Evolutionary conservation across 495 filamentous ascomycete species (phyloP).

Genomic region (Penicillium chermesinum): DNA sequence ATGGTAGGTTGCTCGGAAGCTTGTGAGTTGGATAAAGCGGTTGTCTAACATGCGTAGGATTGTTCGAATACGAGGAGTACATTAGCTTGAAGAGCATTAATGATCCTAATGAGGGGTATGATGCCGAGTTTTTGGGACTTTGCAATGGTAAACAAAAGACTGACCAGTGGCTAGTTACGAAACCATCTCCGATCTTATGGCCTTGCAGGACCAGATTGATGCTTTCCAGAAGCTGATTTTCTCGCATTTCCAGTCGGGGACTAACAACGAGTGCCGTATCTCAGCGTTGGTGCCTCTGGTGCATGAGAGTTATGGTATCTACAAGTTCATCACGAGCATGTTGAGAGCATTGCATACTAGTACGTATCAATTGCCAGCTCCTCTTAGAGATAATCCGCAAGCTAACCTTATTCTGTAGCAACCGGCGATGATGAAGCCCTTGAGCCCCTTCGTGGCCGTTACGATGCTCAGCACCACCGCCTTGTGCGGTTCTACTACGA

Average conservation of each 20-base stretch:
- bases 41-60: conserved; percentile 40
- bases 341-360: conserved; percentile 93
- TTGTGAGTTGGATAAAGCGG: background rate
- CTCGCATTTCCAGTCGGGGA: conserved; percentile 83
- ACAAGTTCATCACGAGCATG: conserved; percentile 95
- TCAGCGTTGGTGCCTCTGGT: conserved; percentile 90
- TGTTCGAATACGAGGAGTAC: conserved; percentile 98
- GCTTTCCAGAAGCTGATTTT: conserved; percentile 97
- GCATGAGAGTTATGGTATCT: conserved; percentile 97
- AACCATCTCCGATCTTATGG: conserved; percentile 95
- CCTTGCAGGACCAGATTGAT: conserved; percentile 95
- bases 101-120: conserved; percentile 89
- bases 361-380: conserved; percentile 37
- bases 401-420: conserved; percentile 42
- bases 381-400: background rate
- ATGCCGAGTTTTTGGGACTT: background rate
- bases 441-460: conserved; percentile 77
- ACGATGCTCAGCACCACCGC: conserved; percentile 92
- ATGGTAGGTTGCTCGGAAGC: conserved; percentile 52
- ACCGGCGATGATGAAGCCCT: conserved; percentile 96
- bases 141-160: background rate
- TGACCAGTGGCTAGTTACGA: conserved; percentile 61
- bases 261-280: conserved; percentile 95
- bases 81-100: conserved; percentile 97
- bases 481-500: conserved; percentile 98